Evolutionary conservation across 2,329 filamentous ascomycete species (phyloP).

Genomic region (Penicillium glabrum): DNA sequence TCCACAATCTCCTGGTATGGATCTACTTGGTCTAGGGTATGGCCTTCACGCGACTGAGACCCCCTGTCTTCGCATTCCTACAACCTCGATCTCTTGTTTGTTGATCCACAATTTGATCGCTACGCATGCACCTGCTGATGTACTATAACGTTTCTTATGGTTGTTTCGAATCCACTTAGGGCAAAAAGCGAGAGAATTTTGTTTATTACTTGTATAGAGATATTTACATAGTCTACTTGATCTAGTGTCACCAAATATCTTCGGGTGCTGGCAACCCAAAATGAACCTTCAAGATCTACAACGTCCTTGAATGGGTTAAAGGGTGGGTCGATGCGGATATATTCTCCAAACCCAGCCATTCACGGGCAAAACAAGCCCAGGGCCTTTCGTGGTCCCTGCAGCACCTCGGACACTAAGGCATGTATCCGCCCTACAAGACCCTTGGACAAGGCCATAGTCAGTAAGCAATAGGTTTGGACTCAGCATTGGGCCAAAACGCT

Average conservation of each 20-base stretch:
- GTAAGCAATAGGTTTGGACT: neutral
- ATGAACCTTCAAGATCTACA: neutral
- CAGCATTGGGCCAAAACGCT: neutral
- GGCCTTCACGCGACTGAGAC: slow-evolving; percentile 11
- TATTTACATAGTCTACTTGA: too few species aligned
- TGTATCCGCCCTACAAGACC: slow-evolving; percentile 6
- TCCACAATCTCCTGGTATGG: slow-evolving; percentile 24
- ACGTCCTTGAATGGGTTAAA: too few species aligned
- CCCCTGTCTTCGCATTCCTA: slow-evolving; percentile 15
- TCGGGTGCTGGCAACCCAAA: neutral
- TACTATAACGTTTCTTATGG: neutral
- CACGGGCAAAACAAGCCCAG: neutral
- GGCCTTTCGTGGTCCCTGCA: neutral
- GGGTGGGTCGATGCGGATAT: neutral
- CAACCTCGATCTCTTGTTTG: neutral
- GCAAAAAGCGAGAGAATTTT: neutral
- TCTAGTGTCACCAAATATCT: neutral
- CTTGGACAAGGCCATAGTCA: neutral
- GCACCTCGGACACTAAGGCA: slow-evolving; percentile 13
- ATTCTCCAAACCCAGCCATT: slow-evolving; percentile 2
- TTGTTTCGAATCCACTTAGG: neutral
- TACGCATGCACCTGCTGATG: neutral
- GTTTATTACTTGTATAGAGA: too few species aligned
- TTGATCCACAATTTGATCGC: neutral
- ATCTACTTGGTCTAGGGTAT: slow-evolving; percentile 16